Evolutionary conservation across 139 green algal species (phyloP), one percentile per base, ranked within the genome.

Genomic region (Micromonas commoda): DNA sequence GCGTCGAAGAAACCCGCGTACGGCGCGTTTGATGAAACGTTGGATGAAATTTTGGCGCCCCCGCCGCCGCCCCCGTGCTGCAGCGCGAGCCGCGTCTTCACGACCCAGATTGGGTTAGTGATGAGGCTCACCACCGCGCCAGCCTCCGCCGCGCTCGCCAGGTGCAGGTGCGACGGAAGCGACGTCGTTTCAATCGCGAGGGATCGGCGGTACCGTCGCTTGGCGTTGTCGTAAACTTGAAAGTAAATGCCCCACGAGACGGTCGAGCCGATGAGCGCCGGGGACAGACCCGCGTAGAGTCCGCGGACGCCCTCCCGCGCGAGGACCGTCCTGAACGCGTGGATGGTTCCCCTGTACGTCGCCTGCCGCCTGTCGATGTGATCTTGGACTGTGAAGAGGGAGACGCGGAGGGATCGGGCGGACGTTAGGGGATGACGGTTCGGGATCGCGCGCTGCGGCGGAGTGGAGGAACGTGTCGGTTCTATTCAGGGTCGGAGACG

Each of bases 101-200:
- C 84, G 9, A 97, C 87, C 92, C 93, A 97, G 29, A 97, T 88
- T 0, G 92, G 93, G 78, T 97, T 97, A 9, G 93, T 97, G 3
- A 96, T 20, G 0, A 92, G 39, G 66, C 87, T 92, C 34, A 96
- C 91, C 28, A 71, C 51, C 1, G 64, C 32, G 19, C 77, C 77
- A 26, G 77, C 77, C 51, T 77, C 77, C 16, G 77, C 65, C 1
- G 77, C 77, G 28, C 29, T 33, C 21, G 32, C 57, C 39, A 77
- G n/a, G 29, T 77, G 54, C 37, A 34, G 35, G 37, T 28, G 9
- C n/a, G 67, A 24, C 5, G 39, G 21, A 2, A 82, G n/a, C 2
- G 64, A 9, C 21, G 33, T 33, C 28, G 29, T 64, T 1, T 77
- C 23, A 37, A 54, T 64, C 38, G n/a, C 34, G n/a, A n/a, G n/a